Conservation (phyloP, 352 stramenopile species). For the Phytophthora rubi region DNA sequence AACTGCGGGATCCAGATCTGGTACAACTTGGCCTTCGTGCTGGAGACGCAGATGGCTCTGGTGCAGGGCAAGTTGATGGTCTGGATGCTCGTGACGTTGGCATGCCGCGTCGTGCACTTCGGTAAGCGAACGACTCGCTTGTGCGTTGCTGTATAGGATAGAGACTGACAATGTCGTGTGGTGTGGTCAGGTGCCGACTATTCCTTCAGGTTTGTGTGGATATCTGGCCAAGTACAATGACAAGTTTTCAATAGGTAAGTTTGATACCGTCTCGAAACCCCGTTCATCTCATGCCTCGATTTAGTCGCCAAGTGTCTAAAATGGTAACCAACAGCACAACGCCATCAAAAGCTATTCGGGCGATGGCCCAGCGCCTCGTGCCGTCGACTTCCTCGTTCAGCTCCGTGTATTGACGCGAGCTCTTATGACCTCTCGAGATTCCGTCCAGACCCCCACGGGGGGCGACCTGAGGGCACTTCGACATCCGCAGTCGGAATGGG, state of each 20-base stretch:
- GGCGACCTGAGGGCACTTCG: not conserved
- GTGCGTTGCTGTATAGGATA: not conserved
- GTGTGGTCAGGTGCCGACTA: slow-evolving; percentile 28
- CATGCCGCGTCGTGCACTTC: slow-evolving; percentile 30
- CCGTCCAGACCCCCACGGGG: not conserved
- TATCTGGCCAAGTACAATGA: too few relatives aligned
- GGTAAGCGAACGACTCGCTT: slow-evolving; percentile 15
- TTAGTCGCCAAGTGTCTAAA: slow-evolving; percentile 1
- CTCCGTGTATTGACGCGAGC: not conserved
- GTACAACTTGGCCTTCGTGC: slow-evolving; percentile 41
- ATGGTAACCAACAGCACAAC: not conserved
- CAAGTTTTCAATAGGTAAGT: too few relatives aligned
- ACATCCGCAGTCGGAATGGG: slow-evolving; percentile 1
- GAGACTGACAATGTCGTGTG: not conserved
- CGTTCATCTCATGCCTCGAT: slow-evolving; percentile 5
- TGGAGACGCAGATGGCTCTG: slow-evolving; percentile 35
- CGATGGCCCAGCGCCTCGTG: slow-evolving; percentile 16
- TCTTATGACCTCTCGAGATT: slow-evolving; percentile 18
- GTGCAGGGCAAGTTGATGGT: slow-evolving; percentile 31
- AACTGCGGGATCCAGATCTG: slow-evolving; percentile 24
- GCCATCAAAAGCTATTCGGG: not conserved
- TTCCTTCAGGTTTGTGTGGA: slow-evolving; percentile 25
- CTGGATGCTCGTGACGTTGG: slow-evolving; percentile 32
- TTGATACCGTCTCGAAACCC: not conserved
- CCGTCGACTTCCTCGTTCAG: not conserved